These are phyloP conservation scores for Geotrichum macrosporum DNA, from an alignment of 1,139 yeast species.

Conservation along the genomic window DNA sequence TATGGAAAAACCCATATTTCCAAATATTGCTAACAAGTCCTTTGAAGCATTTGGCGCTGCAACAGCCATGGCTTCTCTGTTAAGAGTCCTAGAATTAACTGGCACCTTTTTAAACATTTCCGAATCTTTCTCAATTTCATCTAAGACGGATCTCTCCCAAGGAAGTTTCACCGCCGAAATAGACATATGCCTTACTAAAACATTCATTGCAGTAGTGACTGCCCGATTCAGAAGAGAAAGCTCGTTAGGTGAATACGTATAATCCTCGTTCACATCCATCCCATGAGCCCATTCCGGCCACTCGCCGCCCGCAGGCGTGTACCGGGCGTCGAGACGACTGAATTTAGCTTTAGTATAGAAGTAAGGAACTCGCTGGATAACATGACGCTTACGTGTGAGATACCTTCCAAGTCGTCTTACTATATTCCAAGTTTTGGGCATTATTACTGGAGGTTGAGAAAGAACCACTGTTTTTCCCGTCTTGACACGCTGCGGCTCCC, in stretches of 20 bases:
- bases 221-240: constrained; percentile 38
- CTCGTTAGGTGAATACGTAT: constrained; percentile 44
- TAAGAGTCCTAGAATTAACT: background rate
- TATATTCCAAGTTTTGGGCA: constrained; percentile 20
- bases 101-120: constrained; percentile 7
- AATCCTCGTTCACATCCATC: constrained; percentile 51
- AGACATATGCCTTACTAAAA: constrained; percentile 23
- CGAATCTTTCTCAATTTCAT: background rate
- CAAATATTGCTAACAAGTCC: background rate
- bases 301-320: constrained; percentile 35
- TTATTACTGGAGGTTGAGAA: constrained; percentile 17
- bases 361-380: constrained; percentile 54
- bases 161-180: constrained; percentile 8
- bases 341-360: constrained; percentile 46
- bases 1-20: background rate
- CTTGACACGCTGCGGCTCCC: background rate
- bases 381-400: constrained; percentile 22
- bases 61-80: too few species aligned
- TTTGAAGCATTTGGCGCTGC: too few species aligned
- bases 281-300: constrained; percentile 47
- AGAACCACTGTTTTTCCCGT: background rate
- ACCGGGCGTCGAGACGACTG: constrained; percentile 34
- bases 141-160: constrained; percentile 12
- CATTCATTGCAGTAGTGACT: constrained; percentile 35
- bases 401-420: background rate